phyloP scores from a whole-genome alignment of 2,329 filamentous ascomycete genomes.

The Penicillium oxalicum region DNA sequence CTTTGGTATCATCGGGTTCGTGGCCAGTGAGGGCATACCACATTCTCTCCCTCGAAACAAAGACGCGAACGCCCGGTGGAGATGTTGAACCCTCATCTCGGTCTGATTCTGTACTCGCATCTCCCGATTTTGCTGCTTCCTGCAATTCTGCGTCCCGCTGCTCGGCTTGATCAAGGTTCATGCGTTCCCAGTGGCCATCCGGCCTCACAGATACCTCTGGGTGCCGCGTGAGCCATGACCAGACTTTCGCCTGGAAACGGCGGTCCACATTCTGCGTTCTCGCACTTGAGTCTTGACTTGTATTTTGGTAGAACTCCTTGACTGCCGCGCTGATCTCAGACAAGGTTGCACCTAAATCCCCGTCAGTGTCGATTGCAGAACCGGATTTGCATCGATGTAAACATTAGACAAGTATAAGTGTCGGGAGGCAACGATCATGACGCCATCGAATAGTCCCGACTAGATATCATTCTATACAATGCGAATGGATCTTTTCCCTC shows the following conservation, averaged over 20 bases:
- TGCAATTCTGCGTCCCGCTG: conserved; percentile 5
- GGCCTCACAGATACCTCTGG: conserved; percentile 50
- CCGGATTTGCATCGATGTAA: background rate
- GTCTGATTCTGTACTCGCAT: background rate
- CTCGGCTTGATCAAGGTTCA: conserved; percentile 39
- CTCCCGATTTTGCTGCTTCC: background rate
- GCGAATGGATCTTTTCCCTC: too few relatives aligned
- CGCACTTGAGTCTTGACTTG: conserved; percentile 14
- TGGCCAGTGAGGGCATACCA: conserved; percentile 59
- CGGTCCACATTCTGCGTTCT: conserved; percentile 41
- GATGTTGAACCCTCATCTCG: conserved; percentile 1
- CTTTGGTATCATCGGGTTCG: conserved; percentile 49
- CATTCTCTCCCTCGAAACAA: conserved; percentile 50
- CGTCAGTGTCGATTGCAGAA: conserved; percentile 15
- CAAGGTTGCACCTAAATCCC: conserved; percentile 29
- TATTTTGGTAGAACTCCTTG: conserved; percentile 31
- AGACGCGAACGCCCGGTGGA: conserved; percentile 34
- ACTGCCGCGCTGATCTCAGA: conserved; percentile 32
- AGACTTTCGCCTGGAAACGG: conserved; percentile 49
- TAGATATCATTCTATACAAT: too few relatives aligned
- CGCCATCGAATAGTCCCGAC: too few relatives aligned
- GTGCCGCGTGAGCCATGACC: conserved; percentile 53
- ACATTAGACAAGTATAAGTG: too few relatives aligned
- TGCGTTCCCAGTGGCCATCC: conserved; percentile 36
- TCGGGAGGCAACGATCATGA: too few relatives aligned